Base-by-base conservation (phyloP, 1,284 basidiomycete genomes). In the Cystobasidium pallidum region DNA sequence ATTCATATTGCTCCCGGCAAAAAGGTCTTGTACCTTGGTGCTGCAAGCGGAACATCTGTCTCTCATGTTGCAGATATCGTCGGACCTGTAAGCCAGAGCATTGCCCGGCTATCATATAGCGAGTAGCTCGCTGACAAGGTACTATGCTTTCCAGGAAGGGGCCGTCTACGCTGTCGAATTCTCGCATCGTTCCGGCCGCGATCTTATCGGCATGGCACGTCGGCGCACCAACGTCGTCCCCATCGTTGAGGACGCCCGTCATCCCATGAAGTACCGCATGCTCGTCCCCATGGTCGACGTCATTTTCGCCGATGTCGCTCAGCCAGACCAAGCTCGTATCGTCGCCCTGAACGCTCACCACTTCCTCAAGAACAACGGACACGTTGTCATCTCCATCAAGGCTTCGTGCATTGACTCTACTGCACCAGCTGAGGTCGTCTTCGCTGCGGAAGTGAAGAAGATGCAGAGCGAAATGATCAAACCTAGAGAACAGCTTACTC, bases 171-270 rank as follows among this genome's bases (percentile, higher is more conserved):
- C 95, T 51, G 96, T 99, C 73, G 95, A 99, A 83, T 99, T 99
- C 84, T 98, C 94, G 2, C 87, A 90, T 80, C 89, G 96, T 78
- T 95, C 93, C 74, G 95, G 95, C 57, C 91, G 95, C 83, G 95
- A 99, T 83, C 84, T 99, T 75, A 97, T 99, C 80, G 92, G 92
- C 83, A 99, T 99, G 96, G 95, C 96, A 66, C 98, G 99, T 85
- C 98, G 98, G 84, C 88, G 96, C 74, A 99, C 96, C 75, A 99
- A 99, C 83, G 94, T 99, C 76, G 97, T 99, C 79, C 95, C 95
- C 65, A 98, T 99, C 79, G 87, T 99, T 70, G 95, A 99, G 82
- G 96, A 99, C 80, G 95, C 95, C 39, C 92, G 95, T 77, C 84
- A 92, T 81, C 94, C 94, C 19, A 91, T 92, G 84, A 92, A 89